Percentiles rank a stretch among this genome's conserved stretches.
Conservation (phyloP, 345 rosid species). For the Arabidopsis suecica region DNA sequence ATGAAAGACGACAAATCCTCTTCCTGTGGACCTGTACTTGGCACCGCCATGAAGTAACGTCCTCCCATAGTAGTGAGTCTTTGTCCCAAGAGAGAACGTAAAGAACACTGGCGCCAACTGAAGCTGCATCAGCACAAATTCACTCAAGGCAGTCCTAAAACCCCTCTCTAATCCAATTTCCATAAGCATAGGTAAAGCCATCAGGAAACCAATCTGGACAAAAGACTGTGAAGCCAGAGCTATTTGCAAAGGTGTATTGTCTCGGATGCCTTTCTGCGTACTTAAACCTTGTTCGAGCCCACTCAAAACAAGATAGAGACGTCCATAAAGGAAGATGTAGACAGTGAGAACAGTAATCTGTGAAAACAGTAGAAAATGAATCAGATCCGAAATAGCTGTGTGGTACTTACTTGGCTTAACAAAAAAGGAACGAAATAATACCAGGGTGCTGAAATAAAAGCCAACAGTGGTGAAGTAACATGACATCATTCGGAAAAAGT, state of each 20-base stretch:
- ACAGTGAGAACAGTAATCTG: conserved; percentile 98
- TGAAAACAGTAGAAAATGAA: conserved; percentile 36
- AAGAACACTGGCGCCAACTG: conserved; percentile 98
- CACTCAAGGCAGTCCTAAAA: conserved; percentile 93
- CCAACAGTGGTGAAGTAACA: conserved; percentile 99
- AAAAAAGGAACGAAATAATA: conserved; percentile 35
- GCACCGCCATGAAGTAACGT: conserved; percentile 98
- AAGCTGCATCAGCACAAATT: conserved; percentile 92
- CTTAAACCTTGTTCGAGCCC: conserved; percentile 90
- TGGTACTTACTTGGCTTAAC: conserved; percentile 7
- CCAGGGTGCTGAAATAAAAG: conserved; percentile 97
- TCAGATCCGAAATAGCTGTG: conserved; percentile 11
- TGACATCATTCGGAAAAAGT: conserved; percentile 96
- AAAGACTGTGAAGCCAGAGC: conserved; percentile 99
- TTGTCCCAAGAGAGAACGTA: conserved; percentile 98
- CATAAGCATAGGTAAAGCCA: conserved; percentile 99
- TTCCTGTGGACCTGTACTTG: conserved; percentile 93
- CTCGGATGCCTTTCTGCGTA: conserved; percentile 72
- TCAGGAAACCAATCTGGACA: conserved; percentile 94
- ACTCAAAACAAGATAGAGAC: conserved; percentile 96
- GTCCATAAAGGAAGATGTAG: conserved; percentile 97
- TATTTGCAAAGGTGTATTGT: conserved; percentile 93
- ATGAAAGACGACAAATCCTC: conserved; percentile 98
- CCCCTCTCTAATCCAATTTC: conserved; percentile 98
- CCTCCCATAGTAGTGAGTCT: conserved; percentile 97